Percentiles rank a stretch among this genome's conserved stretches.
Conservation (phyloP, 73 alveolate genomes). For the Tetrahymena borealis region DNA sequence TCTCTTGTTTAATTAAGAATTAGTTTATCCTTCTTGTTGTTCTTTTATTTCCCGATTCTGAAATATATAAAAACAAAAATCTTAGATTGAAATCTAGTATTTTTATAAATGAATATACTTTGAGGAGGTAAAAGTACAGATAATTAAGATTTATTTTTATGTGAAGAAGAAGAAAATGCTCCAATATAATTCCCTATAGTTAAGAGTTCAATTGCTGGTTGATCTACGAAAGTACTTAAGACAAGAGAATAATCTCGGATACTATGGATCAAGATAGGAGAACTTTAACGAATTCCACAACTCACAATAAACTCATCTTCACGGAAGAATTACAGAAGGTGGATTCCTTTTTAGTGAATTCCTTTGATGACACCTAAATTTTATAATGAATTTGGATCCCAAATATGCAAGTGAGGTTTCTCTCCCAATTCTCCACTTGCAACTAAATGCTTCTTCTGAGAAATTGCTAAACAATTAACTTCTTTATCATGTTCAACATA, state of each 20-base stretch:
- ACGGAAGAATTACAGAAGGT: constrained; percentile 14
- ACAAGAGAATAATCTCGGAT: constrained; percentile 31
- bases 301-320: constrained; percentile 41
- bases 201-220: constrained; percentile 26
- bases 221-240: constrained; percentile 19
- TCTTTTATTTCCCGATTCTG: neutral
- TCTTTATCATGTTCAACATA: constrained; percentile 88
- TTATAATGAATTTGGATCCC: constrained; percentile 82
- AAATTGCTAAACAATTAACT: constrained; percentile 72
- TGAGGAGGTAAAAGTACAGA: neutral
- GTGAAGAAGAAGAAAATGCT: neutral
- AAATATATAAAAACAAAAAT: neutral
- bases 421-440: constrained; percentile 83
- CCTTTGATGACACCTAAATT: constrained; percentile 78
- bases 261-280: constrained; percentile 34
- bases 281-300: constrained; percentile 27
- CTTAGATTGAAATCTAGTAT: neutral
- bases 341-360: constrained; percentile 65
- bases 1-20: neutral
- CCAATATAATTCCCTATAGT: constrained; percentile 33
- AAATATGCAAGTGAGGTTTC: constrained; percentile 82
- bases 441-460: constrained; percentile 48
- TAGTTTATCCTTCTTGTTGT: neutral
- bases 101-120: neutral
- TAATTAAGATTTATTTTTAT: neutral